A percentile compares a stretch with the other conserved stretches of the same genome.
These are phyloP conservation scores for Prunus dulcis DNA, from an alignment of 306 rosid species.

Conservation along the genomic window DNA sequence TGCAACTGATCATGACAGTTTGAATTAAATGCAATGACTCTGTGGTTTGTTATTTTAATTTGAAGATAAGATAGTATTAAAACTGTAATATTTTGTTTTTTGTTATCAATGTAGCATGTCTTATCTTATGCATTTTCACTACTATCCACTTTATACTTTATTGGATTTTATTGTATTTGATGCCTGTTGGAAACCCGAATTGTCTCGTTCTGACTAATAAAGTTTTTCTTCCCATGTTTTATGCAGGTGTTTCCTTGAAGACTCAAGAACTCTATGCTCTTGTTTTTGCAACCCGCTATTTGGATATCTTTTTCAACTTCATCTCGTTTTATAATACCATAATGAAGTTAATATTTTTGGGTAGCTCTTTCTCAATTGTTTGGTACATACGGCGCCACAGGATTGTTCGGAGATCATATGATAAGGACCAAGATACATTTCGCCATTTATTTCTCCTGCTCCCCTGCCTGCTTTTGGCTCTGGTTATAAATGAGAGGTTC, in stretches of 20 bases:
- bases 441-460: constrained; percentile 60
- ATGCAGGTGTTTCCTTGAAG: constrained; percentile 80
- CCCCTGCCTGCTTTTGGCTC: constrained; percentile 74
- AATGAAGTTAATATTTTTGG: constrained; percentile 87
- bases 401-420: constrained; percentile 79
- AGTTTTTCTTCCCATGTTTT: constrained; percentile 13
- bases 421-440: constrained; percentile 86
- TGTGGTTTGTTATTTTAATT: not conserved
- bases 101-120: not conserved
- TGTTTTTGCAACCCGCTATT: constrained; percentile 74
- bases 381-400: constrained; percentile 87
- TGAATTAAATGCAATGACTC: not conserved
- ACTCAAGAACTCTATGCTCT: constrained; percentile 89
- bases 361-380: constrained; percentile 85
- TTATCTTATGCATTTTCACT: not conserved
- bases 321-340: constrained; percentile 63
- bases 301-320: constrained; percentile 64
- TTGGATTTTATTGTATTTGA: not conserved
- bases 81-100: not conserved
- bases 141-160: not conserved
- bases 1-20: not conserved
- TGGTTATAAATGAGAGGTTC: constrained; percentile 67
- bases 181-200: not conserved
- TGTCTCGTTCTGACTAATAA: constrained; percentile 8
- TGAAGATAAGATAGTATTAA: not conserved